These are phyloP conservation scores for Volvox reticuliferus DNA, from an alignment of 139 green algal species.

Conservation along the genomic window DNA sequence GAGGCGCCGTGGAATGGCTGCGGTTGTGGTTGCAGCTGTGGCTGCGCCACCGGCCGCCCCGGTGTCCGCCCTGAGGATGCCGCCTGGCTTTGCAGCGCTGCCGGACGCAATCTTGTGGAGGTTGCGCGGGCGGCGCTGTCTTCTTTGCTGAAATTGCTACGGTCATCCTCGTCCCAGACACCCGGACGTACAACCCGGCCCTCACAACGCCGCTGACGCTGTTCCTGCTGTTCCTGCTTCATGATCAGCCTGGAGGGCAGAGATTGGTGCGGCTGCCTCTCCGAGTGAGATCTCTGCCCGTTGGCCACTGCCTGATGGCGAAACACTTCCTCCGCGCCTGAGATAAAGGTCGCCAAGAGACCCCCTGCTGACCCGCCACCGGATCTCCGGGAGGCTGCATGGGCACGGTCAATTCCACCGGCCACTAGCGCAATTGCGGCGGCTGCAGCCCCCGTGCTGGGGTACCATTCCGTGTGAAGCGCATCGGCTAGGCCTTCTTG, in stretches of 20 bases:
- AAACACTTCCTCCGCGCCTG: neutral
- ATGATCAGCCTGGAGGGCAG: too few species aligned
- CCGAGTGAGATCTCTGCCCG: neutral
- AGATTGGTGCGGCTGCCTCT: neutral
- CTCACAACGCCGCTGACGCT: neutral
- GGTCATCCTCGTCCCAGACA: too few species aligned
- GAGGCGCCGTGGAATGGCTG: neutral
- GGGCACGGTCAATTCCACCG: too few species aligned
- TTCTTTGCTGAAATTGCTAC: neutral
- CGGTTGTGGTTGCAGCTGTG: neutral
- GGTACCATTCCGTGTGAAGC: neutral
- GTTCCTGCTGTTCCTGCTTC: neutral
- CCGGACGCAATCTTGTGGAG: neutral
- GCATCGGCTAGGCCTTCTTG: neutral
- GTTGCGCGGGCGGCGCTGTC: neutral
- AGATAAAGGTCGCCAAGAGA: slow-evolving; percentile 30
- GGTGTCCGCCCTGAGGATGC: neutral
- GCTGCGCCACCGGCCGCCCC: neutral
- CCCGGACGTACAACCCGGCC: too few species aligned
- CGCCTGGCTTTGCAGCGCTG: neutral
- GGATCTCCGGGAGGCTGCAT: too few species aligned
- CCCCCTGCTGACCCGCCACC: neutral
- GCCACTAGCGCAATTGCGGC: too few species aligned
- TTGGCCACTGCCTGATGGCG: neutral
- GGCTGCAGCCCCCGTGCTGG: neutral